Evolutionary conservation across 352 stramenopile species (phyloP).

Genomic region (Globisporangium echinulatum): DNA sequence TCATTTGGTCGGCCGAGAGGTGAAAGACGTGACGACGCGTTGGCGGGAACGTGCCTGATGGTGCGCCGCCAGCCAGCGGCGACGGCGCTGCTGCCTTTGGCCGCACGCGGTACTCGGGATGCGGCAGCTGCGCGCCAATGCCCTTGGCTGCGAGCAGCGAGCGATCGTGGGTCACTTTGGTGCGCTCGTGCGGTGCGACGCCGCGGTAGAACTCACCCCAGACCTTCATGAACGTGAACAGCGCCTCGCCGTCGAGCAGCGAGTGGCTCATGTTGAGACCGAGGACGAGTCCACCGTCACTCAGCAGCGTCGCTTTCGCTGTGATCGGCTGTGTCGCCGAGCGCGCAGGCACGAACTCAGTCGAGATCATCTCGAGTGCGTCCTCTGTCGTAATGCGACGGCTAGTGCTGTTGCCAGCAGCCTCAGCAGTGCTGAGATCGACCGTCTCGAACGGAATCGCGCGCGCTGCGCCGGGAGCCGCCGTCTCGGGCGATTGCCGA

Average conservation of each 20-base stretch:
- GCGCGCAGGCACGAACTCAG: conserved; percentile 25
- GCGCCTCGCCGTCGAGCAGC: conserved; percentile 39
- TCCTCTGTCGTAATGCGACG: conserved; percentile 23
- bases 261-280: conserved; percentile 36
- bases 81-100: neutral
- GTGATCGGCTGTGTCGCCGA: conserved; percentile 20
- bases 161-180: conserved; percentile 32
- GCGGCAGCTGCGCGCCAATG: conserved; percentile 13
- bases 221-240: conserved; percentile 60
- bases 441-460: conserved; percentile 34
- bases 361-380: conserved; percentile 23
- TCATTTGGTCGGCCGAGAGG: conserved; percentile 32
- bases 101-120: conserved; percentile 37
- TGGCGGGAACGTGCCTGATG: conserved; percentile 9
- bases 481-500: conserved; percentile 16
- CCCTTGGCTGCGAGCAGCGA: conserved; percentile 24
- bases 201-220: conserved; percentile 50
- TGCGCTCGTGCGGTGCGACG: conserved; percentile 17
- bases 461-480: conserved; percentile 12
- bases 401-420: too few species aligned
- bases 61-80: neutral
- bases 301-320: conserved; percentile 32
- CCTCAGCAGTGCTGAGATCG: too few species aligned
- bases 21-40: conserved; percentile 43
- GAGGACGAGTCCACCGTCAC: conserved; percentile 40